A percentile compares a stretch with the other conserved stretches of the same genome.
phyloP scores from a whole-genome alignment of 129 eudicot genomes.

The Flaveria bidentis region DNA sequence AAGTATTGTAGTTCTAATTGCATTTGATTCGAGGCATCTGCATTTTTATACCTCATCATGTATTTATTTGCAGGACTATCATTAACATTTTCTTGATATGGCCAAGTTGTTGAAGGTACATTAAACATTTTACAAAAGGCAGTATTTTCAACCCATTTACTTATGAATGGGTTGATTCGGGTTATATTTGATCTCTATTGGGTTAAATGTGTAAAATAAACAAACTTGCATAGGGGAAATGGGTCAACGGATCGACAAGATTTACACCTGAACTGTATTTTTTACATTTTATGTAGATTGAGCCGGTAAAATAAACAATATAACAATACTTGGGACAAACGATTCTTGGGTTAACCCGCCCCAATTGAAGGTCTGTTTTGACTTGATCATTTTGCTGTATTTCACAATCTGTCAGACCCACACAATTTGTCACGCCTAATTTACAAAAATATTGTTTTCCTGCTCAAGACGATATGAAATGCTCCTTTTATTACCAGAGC shows the following conservation, averaged over 20 bases:
- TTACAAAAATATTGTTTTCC: not conserved
- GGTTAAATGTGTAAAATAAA: not conserved
- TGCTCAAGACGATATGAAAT: slow-evolving; percentile 8
- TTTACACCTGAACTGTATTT: not conserved
- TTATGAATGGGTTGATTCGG: not conserved
- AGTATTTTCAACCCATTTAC: not conserved
- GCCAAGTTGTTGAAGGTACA: slow-evolving; percentile 74
- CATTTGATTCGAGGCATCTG: slow-evolving; percentile 8
- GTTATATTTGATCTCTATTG: slow-evolving; percentile 3
- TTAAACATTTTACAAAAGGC: not conserved
- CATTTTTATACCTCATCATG: not conserved
- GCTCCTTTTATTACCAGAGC: not conserved
- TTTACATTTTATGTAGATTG: not conserved
- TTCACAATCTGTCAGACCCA: not conserved
- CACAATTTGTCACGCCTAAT: not conserved
- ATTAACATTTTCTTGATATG: slow-evolving; percentile 74
- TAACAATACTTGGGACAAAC: not conserved
- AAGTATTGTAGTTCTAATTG: not conserved
- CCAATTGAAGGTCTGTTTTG: not conserved
- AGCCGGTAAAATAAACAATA: not conserved
- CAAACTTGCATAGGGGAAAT: not conserved
- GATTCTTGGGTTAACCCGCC: not conserved
- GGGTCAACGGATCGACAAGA: not conserved
- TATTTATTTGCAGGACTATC: slow-evolving; percentile 67
- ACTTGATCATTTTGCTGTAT: not conserved